These are phyloP conservation scores for Polysphondylium violaceum DNA, from an alignment of 78 protist species.

Conservation along the genomic window DNA sequence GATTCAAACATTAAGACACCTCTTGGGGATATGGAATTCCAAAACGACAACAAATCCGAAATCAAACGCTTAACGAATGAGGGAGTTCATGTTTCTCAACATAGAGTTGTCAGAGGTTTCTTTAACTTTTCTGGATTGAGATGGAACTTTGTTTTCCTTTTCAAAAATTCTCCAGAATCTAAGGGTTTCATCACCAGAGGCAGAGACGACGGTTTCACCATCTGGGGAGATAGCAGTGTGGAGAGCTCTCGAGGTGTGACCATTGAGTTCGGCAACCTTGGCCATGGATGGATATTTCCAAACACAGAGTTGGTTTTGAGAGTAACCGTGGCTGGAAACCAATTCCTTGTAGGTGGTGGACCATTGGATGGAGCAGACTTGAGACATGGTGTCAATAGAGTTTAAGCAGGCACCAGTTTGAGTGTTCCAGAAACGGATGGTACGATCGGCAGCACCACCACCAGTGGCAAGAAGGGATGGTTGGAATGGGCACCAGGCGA, in stretches of 20 bases:
- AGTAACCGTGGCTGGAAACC: slow-evolving; percentile 98
- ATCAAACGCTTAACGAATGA: slow-evolving; percentile 52
- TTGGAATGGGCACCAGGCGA: slow-evolving; percentile 99
- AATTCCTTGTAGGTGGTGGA: slow-evolving; percentile 92
- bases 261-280: slow-evolving; percentile 95
- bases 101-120: slow-evolving; percentile 50
- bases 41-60: not conserved
- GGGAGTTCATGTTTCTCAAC: slow-evolving; percentile 45
- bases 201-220: slow-evolving; percentile 95
- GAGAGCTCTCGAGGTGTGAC: slow-evolving; percentile 98
- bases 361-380: slow-evolving; percentile 98
- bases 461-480: slow-evolving; percentile 98
- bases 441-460: slow-evolving; percentile 99
- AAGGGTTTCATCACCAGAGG: slow-evolving; percentile 99
- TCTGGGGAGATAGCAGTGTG: slow-evolving; percentile 99
- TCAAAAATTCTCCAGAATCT: slow-evolving; percentile 98
- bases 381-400: slow-evolving; percentile 95
- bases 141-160: slow-evolving; percentile 75
- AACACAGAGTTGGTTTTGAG: slow-evolving; percentile 97
- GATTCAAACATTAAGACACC: not conserved
- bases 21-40: not conserved
- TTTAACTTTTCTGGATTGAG: slow-evolving; percentile 27
- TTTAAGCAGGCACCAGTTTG: slow-evolving; percentile 90
- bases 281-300: slow-evolving; percentile 99
- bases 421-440: slow-evolving; percentile 99